These are phyloP conservation scores for Castanea crenata DNA, from an alignment of 306 rosid species.

Conservation along the genomic window DNA sequence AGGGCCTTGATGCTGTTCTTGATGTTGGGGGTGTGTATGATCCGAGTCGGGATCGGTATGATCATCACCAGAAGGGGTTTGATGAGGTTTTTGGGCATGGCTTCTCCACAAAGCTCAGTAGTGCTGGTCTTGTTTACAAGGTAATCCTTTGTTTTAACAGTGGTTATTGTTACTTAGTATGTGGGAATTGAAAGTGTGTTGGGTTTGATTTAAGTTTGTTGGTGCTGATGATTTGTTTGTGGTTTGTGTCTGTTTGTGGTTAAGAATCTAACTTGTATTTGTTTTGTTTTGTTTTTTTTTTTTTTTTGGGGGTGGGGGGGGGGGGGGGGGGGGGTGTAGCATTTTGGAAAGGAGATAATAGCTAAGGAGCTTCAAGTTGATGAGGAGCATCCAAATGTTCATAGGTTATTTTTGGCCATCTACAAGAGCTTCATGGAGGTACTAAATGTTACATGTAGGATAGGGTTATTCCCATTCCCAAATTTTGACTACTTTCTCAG, in stretches of 20 bases:
- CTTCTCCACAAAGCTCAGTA: slow-evolving; percentile 86
- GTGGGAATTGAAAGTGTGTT: neutral
- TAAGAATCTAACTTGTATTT: neutral
- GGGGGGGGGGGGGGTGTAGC: slow-evolving; percentile 29
- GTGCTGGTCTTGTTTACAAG: slow-evolving; percentile 96
- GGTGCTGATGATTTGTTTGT: neutral
- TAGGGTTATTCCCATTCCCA: neutral
- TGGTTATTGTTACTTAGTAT: neutral
- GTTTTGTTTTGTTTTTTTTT: neutral
- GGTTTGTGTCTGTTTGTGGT: neutral
- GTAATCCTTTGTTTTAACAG: slow-evolving; percentile 32
- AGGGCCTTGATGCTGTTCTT: slow-evolving; percentile 91
- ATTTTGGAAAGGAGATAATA: slow-evolving; percentile 91
- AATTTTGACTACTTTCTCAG: too few relatives aligned
- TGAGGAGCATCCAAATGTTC: slow-evolving; percentile 74
- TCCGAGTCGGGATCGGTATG: slow-evolving; percentile 71
- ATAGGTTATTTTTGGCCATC: slow-evolving; percentile 68
- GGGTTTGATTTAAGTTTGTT: neutral
- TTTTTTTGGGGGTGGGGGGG: too few relatives aligned
- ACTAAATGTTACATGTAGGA: slow-evolving; percentile 4
- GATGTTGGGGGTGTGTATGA: slow-evolving; percentile 97
- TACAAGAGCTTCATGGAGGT: slow-evolving; percentile 99
- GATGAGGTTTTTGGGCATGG: slow-evolving; percentile 87
- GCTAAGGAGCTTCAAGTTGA: slow-evolving; percentile 88
- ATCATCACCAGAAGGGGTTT: slow-evolving; percentile 98